Percentiles rank a stretch among this genome's conserved stretches.
These are phyloP conservation scores for Ophiostoma himal-ulmi DNA, from an alignment of 2,329 filamentous ascomycete species.

Conservation along the genomic window DNA sequence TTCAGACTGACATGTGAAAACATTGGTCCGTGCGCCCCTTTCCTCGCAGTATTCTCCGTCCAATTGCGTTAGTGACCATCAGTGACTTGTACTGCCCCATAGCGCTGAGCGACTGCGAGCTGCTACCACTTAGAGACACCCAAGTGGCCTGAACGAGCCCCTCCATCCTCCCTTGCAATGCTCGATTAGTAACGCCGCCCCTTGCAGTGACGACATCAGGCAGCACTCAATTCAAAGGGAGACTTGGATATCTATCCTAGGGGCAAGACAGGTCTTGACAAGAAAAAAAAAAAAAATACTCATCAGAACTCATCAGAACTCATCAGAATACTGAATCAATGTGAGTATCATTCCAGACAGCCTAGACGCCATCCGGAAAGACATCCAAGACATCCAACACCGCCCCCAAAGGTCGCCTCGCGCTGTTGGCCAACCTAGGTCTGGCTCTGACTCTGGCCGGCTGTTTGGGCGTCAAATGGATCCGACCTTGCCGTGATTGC, in stretches of 20 bases:
- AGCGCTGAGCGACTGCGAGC: background rate
- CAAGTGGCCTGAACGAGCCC: background rate
- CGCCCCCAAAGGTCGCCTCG: background rate
- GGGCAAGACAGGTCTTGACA: background rate
- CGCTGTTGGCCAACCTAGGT: background rate
- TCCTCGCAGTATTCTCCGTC: conserved; percentile 17
- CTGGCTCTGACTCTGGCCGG: background rate
- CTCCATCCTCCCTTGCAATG: background rate
- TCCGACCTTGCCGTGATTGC: conserved; percentile 6
- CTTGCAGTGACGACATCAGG: background rate
- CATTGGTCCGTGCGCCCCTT: conserved; percentile 18
- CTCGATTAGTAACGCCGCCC: background rate
- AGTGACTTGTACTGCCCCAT: background rate
- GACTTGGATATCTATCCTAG: background rate
- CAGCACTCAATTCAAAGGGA: background rate
- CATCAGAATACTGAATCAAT: background rate
- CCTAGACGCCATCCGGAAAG: background rate
- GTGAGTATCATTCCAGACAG: background rate
- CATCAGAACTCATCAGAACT: no score
- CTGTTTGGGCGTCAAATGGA: background rate
- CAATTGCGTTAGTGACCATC: conserved; percentile 14
- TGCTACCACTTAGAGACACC: background rate
- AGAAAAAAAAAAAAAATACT: background rate
- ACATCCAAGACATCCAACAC: background rate
- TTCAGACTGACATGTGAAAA: conserved; percentile 19